Percentiles rank a stretch among this genome's conserved stretches.
phyloP scores from a whole-genome alignment of 768 basidiomycete species.

The Rubroboletus pulcherrimus region DNA sequence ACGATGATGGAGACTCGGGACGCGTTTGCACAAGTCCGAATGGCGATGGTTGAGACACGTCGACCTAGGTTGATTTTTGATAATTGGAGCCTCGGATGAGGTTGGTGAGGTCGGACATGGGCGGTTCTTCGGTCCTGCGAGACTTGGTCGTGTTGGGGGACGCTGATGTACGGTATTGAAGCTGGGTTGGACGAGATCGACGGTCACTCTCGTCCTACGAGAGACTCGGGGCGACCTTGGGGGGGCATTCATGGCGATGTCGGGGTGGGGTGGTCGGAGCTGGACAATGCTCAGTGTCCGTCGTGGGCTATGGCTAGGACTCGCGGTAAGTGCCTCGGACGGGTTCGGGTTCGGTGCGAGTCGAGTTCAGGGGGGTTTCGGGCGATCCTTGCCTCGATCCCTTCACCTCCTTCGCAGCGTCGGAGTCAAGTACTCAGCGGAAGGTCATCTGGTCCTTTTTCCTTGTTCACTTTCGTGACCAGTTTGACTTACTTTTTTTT shows the following conservation, averaged over 20 bases:
- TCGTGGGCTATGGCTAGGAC: not conserved
- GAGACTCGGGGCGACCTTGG: not conserved
- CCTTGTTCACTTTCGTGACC: not conserved
- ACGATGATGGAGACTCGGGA: not conserved
- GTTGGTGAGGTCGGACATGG: not conserved
- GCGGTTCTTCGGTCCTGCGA: not conserved
- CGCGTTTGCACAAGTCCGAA: not conserved
- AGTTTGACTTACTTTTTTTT: not conserved
- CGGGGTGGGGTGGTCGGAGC: not conserved
- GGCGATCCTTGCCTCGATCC: not conserved
- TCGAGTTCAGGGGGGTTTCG: not conserved
- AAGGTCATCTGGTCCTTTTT: constrained; percentile 7
- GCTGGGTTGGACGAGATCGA: not conserved
- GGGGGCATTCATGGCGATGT: not conserved
- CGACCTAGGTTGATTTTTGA: not conserved
- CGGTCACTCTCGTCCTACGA: too few relatives aligned
- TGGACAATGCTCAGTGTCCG: not conserved
- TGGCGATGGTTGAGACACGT: not conserved
- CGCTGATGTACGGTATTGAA: not conserved
- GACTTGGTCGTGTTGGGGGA: not conserved
- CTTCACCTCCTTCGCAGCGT: not conserved
- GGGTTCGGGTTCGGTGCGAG: not conserved
- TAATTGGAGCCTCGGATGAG: not conserved
- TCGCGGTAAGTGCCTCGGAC: not conserved
- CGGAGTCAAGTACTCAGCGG: not conserved